Base-by-base conservation (phyloP, 1,284 basidiomycete species). In the Cerioporus squamosus region DNA sequence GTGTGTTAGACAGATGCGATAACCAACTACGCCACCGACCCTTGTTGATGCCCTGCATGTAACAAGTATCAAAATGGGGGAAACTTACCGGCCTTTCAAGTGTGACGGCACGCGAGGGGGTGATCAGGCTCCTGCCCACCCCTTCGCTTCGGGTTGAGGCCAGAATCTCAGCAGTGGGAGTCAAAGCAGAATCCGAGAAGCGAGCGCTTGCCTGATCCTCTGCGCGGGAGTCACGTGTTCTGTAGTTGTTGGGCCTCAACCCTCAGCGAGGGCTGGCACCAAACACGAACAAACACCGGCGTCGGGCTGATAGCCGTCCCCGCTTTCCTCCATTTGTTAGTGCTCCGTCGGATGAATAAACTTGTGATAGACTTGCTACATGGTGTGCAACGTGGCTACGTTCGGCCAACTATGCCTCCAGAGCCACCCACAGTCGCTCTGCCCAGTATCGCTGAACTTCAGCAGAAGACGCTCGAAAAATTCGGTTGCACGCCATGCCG, bases 1-100 rank as follows among this genome's bases (percentile, higher is more conserved):
- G 74, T 47, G 81, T 83, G 82, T 84, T 84, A 85, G 83, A 85
- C 84, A 85, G 83, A 85, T 85, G 83, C 83, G 83, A 85, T 86
- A 86, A 88, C 86, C 86, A 88, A 87, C 86, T 36, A 36, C 33
- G 33, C 33, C 33, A 36, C 33, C 33, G 33, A 36, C 33, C 33
- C 33, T n/a, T n/a, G n/a, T n/a, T n/a, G n/a, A n/a, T n/a, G n/a
- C n/a, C n/a, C n/a, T n/a, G n/a, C n/a, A n/a, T n/a, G n/a, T n/a
- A n/a, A n/a, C n/a, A n/a, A n/a, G n/a, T n/a, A n/a, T n/a, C n/a
- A n/a, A n/a, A n/a, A n/a, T n/a, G n/a, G n/a, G n/a, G n/a, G n/a
- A n/a, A n/a, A n/a, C n/a, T n/a, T n/a, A n/a, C n/a, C n/a, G n/a
- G n/a, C n/a, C n/a, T n/a, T n/a, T n/a, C n/a, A n/a, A n/a, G n/a